Percentiles rank a stretch among this genome's conserved stretches.
phyloP scores from a whole-genome alignment of 2,329 filamentous ascomycete species.

The Penicillium janthinellum region DNA sequence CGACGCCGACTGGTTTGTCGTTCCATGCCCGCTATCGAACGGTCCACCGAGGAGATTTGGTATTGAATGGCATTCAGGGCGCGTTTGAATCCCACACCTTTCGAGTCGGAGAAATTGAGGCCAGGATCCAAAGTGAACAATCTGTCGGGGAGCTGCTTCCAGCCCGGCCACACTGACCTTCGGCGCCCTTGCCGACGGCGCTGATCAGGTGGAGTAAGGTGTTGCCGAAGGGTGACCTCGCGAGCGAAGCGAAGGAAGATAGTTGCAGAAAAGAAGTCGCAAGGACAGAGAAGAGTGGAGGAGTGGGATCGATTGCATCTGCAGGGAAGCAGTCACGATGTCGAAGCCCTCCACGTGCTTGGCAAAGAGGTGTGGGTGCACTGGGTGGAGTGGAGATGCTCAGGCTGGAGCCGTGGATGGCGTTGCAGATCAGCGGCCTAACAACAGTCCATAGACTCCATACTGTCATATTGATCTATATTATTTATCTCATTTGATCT shows the following conservation, averaged over 20 bases:
- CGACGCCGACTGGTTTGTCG: constrained; percentile 22
- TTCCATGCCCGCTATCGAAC: constrained; percentile 18
- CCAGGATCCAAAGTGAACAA: not conserved
- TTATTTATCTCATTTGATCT: no score
- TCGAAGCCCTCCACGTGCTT: constrained; percentile 6
- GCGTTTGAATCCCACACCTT: not conserved
- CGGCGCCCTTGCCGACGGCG: constrained; percentile 5
- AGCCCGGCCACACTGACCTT: constrained; percentile 8
- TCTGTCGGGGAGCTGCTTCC: not conserved
- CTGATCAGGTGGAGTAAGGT: not conserved
- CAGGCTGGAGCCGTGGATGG: not conserved
- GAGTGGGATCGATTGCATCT: not conserved
- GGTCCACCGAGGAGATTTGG: not conserved
- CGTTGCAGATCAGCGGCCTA: not conserved
- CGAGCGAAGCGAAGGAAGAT: not conserved
- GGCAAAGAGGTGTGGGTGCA: not conserved
- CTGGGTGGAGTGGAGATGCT: not conserved
- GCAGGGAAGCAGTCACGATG: constrained; percentile 8
- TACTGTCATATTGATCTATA: no score
- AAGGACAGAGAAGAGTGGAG: not conserved
- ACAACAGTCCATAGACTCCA: no score
- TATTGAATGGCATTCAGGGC: not conserved
- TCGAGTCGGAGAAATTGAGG: not conserved
- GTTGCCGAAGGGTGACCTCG: not conserved
- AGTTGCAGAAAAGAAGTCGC: not conserved